phyloP scores from a whole-genome alignment of 2,329 filamentous ascomycete genomes.

The Cercospora canescens region DNA sequence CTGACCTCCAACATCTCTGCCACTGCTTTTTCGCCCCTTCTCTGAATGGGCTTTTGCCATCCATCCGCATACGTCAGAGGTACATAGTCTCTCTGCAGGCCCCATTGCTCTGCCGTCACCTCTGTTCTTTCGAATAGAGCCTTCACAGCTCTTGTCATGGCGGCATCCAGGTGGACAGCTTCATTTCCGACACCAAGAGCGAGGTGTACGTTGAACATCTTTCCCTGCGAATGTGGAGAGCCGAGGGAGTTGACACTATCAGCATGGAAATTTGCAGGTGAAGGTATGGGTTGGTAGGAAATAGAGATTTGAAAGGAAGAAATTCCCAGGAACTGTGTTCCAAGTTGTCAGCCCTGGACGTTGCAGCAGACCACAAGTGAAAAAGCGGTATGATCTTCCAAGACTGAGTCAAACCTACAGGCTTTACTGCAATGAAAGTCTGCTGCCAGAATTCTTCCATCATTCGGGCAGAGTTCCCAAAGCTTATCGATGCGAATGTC shows the following conservation, averaged over 20 bases:
- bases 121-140: background rate
- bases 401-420: no score
- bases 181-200: background rate
- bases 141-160: background rate
- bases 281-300: background rate
- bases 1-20: slow-evolving; percentile 33
- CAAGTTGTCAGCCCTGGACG: no score
- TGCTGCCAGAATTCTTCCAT: slow-evolving; percentile 24
- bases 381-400: no score
- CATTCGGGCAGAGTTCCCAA: slow-evolving; percentile 19
- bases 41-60: slow-evolving; percentile 38
- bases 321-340: background rate
- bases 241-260: background rate
- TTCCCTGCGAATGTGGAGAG: background rate
- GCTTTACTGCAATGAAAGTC: background rate
- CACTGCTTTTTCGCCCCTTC: slow-evolving; percentile 34
- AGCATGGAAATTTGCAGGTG: background rate
- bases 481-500: slow-evolving; percentile 22
- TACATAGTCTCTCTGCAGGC: slow-evolving; percentile 19
- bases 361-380: no score
- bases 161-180: background rate
- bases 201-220: background rate
- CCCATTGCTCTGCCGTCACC: background rate
- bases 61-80: slow-evolving; percentile 39
- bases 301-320: background rate